Percentiles rank a stretch among this genome's conserved stretches.
Conservation (phyloP, 164 flowering plant species). For the Stephania cephalantha region DNA sequence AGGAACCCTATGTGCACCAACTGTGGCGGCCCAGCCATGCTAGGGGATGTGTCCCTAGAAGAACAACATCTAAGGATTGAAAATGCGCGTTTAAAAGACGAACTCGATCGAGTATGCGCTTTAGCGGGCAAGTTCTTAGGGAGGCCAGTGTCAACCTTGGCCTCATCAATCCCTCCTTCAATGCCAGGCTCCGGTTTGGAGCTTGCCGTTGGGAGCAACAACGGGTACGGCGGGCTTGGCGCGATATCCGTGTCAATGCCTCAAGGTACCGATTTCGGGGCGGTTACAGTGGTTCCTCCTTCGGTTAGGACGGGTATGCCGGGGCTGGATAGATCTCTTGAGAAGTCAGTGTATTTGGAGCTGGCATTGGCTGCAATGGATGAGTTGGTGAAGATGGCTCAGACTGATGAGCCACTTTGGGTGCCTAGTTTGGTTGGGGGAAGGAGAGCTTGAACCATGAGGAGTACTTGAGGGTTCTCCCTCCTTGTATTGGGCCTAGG, state of each 20-base stretch:
- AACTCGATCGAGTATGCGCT: constrained; percentile 78
- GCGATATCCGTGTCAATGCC: constrained; percentile 37
- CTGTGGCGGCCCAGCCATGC: constrained; percentile 89
- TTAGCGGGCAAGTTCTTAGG: constrained; percentile 91
- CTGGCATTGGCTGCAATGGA: constrained; percentile 93
- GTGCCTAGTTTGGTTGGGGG: constrained; percentile 52
- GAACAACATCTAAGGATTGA: constrained; percentile 92
- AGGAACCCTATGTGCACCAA: constrained; percentile 82
- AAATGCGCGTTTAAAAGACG: constrained; percentile 83
- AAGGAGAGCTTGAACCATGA: constrained; percentile 61
- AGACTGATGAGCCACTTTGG: constrained; percentile 81
- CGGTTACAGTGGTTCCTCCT: constrained; percentile 33
- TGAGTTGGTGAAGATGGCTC: constrained; percentile 82
- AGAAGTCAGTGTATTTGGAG: constrained; percentile 78
- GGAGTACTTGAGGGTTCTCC: constrained; percentile 57
- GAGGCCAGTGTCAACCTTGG: constrained; percentile 50
- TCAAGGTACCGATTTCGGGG: constrained; percentile 43
- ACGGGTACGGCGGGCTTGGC: constrained; percentile 46
- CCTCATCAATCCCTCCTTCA: constrained; percentile 26
- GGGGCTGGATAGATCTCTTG: constrained; percentile 49
- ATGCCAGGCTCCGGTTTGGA: constrained; percentile 70
- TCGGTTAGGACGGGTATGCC: constrained; percentile 25
- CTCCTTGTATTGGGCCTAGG: constrained; percentile 70
- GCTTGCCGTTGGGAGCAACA: constrained; percentile 69
- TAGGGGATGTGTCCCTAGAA: constrained; percentile 79